phyloP scores from a whole-genome alignment of 2,329 filamentous ascomycete species.

The Beauveria pseudobassiana region DNA sequence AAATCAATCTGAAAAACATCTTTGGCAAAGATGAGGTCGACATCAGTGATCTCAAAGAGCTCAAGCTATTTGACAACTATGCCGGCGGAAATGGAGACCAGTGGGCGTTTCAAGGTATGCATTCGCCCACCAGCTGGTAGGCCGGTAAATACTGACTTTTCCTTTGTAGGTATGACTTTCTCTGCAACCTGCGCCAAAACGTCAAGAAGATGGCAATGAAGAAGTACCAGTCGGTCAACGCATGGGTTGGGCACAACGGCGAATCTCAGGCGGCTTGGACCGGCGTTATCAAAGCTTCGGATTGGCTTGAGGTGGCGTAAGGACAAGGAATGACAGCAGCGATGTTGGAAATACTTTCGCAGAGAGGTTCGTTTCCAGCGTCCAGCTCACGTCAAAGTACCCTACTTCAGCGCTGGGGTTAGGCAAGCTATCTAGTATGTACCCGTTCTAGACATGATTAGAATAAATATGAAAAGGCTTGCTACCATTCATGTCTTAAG shows the following conservation, averaged over 20 bases:
- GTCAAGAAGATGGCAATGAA: neutral
- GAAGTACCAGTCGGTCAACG: neutral
- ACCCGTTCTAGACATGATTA: neutral
- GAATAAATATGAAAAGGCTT: neutral
- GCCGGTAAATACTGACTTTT: neutral
- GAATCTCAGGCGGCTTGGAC: neutral
- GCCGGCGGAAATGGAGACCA: neutral
- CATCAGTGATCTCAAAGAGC: neutral
- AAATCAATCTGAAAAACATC: neutral
- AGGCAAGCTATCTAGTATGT: neutral
- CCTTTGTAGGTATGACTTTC: neutral
- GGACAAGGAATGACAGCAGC: no score
- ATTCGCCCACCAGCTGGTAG: neutral
- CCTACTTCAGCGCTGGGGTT: neutral
- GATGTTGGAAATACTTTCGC: no score
- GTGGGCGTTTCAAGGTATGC: neutral
- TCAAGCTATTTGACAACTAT: neutral
- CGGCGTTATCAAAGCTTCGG: neutral
- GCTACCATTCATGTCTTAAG: neutral
- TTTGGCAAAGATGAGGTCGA: neutral
- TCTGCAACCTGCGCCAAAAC: neutral
- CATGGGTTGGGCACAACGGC: neutral
- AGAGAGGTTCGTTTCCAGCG: no score
- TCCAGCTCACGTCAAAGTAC: no score
- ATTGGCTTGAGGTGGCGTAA: neutral